Conservation (phyloP, 2,329 filamentous ascomycete species). For the Aspergillus sp. region DNA sequence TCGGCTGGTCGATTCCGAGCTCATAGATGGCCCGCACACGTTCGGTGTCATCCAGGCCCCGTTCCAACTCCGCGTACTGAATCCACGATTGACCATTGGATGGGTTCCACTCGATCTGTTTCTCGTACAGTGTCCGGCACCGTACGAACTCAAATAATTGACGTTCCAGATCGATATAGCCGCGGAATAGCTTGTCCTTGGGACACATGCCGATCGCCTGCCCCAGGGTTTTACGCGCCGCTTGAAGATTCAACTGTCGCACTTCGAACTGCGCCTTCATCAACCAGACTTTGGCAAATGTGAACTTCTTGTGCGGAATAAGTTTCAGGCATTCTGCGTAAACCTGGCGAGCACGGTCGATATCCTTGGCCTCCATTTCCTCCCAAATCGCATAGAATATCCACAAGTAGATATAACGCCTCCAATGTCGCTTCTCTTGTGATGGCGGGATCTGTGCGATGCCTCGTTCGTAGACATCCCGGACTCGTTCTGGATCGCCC, state of each 20-base stretch:
- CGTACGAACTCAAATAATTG: slow-evolving; percentile 93
- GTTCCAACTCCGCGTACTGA: slow-evolving; percentile 90
- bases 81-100: slow-evolving; percentile 95
- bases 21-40: slow-evolving; percentile 90
- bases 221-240: slow-evolving; percentile 86
- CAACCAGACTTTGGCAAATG: slow-evolving; percentile 95
- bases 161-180: slow-evolving; percentile 90
- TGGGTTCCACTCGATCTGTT: slow-evolving; percentile 90
- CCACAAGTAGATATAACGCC: slow-evolving; percentile 96
- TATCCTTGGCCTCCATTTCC: slow-evolving; percentile 81
- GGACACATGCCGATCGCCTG: slow-evolving; percentile 91
- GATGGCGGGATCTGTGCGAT: slow-evolving; percentile 95
- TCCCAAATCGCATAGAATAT: slow-evolving; percentile 97
- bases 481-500: slow-evolving; percentile 78
- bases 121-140: slow-evolving; percentile 89
- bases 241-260: slow-evolving; percentile 77
- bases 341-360: slow-evolving; percentile 80
- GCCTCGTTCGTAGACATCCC: slow-evolving; percentile 92
- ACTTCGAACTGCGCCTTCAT: slow-evolving; percentile 93
- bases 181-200: slow-evolving; percentile 92
- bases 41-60: slow-evolving; percentile 86
- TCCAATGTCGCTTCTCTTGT: slow-evolving; percentile 96
- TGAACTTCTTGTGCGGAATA: slow-evolving; percentile 95
- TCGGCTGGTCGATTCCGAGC: slow-evolving; percentile 78
- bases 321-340: slow-evolving; percentile 86